These are phyloP conservation scores for Inga laurina DNA, from an alignment of 306 rosid genomes.

Conservation along the genomic window DNA sequence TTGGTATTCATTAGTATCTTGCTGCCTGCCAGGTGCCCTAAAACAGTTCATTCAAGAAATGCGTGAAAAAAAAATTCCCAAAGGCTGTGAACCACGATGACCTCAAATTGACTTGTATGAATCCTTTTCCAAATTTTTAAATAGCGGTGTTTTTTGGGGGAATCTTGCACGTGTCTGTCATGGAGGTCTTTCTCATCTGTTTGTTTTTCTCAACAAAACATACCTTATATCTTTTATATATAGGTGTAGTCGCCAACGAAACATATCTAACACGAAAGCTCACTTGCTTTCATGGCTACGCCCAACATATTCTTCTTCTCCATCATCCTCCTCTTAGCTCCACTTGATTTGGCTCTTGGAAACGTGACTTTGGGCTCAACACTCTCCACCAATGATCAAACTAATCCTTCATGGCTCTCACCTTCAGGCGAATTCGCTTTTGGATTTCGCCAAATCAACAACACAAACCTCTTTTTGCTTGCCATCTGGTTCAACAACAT, in stretches of 20 bases:
- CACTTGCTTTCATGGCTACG: conserved; percentile 11
- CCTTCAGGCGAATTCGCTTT: conserved; percentile 54
- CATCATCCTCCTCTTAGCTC: conserved; percentile 4
- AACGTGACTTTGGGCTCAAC: not conserved
- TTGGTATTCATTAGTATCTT: not conserved
- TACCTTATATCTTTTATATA: no score
- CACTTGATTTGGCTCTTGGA: not conserved
- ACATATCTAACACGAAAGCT: not conserved
- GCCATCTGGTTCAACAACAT: conserved; percentile 56
- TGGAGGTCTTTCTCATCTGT: not conserved
- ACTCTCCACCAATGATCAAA: conserved; percentile 28
- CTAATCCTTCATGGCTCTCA: conserved; percentile 31
- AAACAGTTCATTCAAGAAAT: not conserved
- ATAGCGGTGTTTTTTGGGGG: not conserved
- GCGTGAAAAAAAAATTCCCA: not conserved
- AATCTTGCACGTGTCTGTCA: not conserved
- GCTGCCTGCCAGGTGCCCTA: not conserved
- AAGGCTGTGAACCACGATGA: not conserved
- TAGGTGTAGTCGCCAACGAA: not conserved
- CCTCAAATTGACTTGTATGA: not conserved
- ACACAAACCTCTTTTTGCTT: conserved; percentile 35
- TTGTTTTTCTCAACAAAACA: no score
- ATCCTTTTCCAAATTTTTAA: not conserved
- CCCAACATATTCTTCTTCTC: not conserved
- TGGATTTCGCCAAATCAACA: conserved; percentile 41